Evolutionary conservation across 2,329 filamentous ascomycete genomes (phyloP).

Genomic region (Curvularia eragrostidis): DNA sequence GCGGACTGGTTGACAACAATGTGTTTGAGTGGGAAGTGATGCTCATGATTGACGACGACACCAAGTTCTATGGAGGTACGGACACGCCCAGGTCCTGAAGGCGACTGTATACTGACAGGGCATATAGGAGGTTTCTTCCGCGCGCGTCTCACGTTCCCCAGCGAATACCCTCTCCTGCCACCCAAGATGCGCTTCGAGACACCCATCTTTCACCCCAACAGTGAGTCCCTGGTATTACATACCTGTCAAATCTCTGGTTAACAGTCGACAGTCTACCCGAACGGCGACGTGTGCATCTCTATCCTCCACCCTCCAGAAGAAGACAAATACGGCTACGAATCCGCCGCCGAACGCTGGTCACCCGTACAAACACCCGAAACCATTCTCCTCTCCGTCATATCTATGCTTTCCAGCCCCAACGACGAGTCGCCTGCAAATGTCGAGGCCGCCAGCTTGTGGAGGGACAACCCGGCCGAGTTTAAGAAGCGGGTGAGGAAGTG

Average conservation of each 20-base stretch:
- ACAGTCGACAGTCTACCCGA: conserved; percentile 74
- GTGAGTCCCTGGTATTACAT: conserved; percentile 56
- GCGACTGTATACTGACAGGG: conserved; percentile 10
- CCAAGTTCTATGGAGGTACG: conserved; percentile 88
- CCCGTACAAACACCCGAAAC: conserved; percentile 98
- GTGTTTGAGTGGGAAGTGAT: conserved; percentile 99
- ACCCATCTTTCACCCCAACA: conserved; percentile 96
- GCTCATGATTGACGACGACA: conserved; percentile 96
- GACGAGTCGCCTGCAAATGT: conserved; percentile 97
- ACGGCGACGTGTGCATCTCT: conserved; percentile 94
- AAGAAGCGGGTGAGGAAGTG: conserved; percentile 84
- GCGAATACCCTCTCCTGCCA: conserved; percentile 95
- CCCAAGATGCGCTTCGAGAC: conserved; percentile 95
- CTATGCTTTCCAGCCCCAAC: conserved; percentile 96
- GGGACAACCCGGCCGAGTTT: conserved; percentile 82
- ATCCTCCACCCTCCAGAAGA: conserved; percentile 96
- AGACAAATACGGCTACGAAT: conserved; percentile 98
- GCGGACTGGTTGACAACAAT: conserved; percentile 83
- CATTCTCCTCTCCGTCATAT: conserved; percentile 96
- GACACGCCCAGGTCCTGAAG: no score
- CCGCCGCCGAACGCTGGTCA: conserved; percentile 93
- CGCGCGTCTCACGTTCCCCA: conserved; percentile 91
- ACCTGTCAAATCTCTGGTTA: not conserved
- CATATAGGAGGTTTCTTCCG: conserved; percentile 82
- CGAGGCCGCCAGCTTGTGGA: conserved; percentile 96